Evolutionary conservation across 371 early-diverging fungal genomes (phyloP), one percentile per base, ranked within the genome.

Genomic region (Mucor plumbeus): DNA sequence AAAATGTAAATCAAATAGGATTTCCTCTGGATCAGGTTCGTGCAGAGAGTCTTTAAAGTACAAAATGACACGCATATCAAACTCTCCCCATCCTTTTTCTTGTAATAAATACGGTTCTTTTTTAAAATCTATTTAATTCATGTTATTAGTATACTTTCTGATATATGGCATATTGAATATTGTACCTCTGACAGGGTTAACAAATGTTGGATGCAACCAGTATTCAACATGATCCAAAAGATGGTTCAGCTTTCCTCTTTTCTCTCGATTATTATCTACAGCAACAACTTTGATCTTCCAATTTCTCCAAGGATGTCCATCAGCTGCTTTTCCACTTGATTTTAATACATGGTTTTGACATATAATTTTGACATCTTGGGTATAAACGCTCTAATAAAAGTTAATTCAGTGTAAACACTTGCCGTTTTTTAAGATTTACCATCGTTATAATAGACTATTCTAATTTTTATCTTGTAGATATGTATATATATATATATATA

Each of bases 61-160:
- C 6, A 91, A 72, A 55, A 82, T 71, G 38, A 89, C 81, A 17
- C 83, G 76, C 79, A 91, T 80, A 75, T 91, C 91, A 64, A 91
- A 91, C 68, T 88, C 89, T 48, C 91, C 91, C 91, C 91, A 91
- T 19, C 91, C 91, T 67, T 87, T 82, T 66, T 91, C 88, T 70
- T 82, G 79, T 39, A 90, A 66, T 44, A 70, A 59, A 64, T 85
- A 92, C 31, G 92, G 92, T 66, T 87, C 84, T 13, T 81, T 87
- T 14, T 69, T 73, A 36, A 85, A 77, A 47, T 88, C 92, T 92
- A 61, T 34, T 11, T 15, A 38, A 1, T 33, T 11, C 1, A 5
- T 36, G 4, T 7, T 35, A 14, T 4, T 36, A 41, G 4, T 21
- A 26, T 9, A 4, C 13, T 4, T 17, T 57, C 0, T 64, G 26